A percentile compares a stretch with the other conserved stretches of the same genome.
phyloP scores from a whole-genome alignment of 345 rosid species.

The Alliaria petiolata region DNA sequence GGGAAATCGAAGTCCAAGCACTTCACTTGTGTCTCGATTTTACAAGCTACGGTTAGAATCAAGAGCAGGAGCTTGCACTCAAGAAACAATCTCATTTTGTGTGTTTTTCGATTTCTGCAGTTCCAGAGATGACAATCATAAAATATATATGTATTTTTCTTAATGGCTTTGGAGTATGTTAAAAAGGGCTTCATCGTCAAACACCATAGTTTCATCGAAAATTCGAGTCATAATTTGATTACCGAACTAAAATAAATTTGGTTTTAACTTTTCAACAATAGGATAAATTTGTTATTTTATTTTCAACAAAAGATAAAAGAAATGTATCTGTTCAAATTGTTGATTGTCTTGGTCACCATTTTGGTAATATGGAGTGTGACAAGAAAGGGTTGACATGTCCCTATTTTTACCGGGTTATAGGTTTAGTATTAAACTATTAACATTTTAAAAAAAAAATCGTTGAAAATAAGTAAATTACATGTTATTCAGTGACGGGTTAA shows the following conservation, averaged over 20 bases:
- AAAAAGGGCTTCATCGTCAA: background rate
- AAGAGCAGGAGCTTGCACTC: slow-evolving; percentile 23
- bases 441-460: background rate
- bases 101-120: background rate
- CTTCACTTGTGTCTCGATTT: slow-evolving; percentile 16
- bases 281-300: background rate
- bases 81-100: slow-evolving; percentile 4
- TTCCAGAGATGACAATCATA: background rate
- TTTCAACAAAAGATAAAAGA: background rate
- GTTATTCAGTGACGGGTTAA: background rate
- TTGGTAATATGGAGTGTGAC: background rate
- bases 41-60: slow-evolving; percentile 5
- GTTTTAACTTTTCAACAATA: background rate
- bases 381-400: background rate
- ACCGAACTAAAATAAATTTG: background rate
- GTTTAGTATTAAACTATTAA: background rate
- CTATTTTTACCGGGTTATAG: background rate
- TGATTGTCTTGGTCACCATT: background rate
- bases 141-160: background rate
- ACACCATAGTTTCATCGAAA: background rate
- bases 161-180: background rate
- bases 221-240: background rate
- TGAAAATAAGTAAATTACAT: background rate
- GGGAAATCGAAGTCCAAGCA: slow-evolving; percentile 38
- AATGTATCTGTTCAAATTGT: background rate